A percentile compares a stretch with the other conserved stretches of the same genome.
Conservation (phyloP, 1,284 basidiomycete genomes). For the Cronartium quercuum region DNA sequence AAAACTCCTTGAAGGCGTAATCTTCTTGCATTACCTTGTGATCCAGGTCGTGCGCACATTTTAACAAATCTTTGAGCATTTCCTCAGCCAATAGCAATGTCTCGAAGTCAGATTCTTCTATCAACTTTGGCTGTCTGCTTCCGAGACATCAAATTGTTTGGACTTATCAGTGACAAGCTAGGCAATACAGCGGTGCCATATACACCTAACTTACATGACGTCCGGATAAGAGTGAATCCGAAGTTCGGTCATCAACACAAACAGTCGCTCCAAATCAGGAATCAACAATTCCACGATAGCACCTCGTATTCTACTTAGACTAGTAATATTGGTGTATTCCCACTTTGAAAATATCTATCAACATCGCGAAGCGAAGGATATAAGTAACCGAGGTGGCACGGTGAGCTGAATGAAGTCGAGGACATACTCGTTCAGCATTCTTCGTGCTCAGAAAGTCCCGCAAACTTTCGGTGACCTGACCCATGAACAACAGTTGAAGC, state of each 20-base stretch:
- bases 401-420: background rate
- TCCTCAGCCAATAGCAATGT: constrained; percentile 10
- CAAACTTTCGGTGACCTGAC: constrained; percentile 22
- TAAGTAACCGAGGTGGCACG: background rate
- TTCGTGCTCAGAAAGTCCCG: constrained; percentile 33
- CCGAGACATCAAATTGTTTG: too few relatives aligned
- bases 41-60: constrained; percentile 6
- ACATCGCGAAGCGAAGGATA: background rate
- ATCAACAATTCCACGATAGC: constrained; percentile 16
- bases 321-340: constrained; percentile 13
- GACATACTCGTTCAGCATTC: constrained; percentile 22
- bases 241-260: constrained; percentile 16
- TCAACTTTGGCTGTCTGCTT: constrained; percentile 13
- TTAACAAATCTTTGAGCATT: constrained; percentile 16
- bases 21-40: constrained; percentile 16
- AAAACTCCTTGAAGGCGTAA: constrained; percentile 24
- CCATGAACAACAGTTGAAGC: constrained; percentile 26
- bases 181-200: background rate
- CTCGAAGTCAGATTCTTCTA: constrained; percentile 29
- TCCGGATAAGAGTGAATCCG: constrained; percentile 7
- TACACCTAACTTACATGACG: constrained; percentile 6
- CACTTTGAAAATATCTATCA: constrained; percentile 25
- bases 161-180: background rate
- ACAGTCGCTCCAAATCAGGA: constrained; percentile 18
- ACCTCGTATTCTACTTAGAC: constrained; percentile 16